Evolutionary conservation across 257 asterid species (phyloP), one percentile per base, ranked within the genome.

Genomic region (Oldenlandia corymbosa): DNA sequence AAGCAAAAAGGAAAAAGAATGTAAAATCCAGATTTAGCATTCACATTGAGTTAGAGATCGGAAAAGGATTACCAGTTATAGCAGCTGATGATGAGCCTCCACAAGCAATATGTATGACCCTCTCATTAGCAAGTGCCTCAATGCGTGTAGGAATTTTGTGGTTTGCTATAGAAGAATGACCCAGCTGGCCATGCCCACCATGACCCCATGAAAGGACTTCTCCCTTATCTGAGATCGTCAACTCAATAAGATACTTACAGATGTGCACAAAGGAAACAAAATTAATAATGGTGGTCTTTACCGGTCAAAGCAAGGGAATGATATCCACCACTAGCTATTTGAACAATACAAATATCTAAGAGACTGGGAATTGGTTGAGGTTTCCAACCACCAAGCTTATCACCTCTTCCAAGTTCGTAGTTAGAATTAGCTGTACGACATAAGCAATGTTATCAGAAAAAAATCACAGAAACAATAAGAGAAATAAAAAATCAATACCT

Each of bases 281-380:
- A 53, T n/a, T n/a, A 32, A 16, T 46, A 57, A 48, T 9, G 5
- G 46, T 39, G 32, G 58, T 5, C 24, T 26, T 7, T 75, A 89
- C 98, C 97, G 57, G 97, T 89, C 82, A 92, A 80, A 67, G 97
- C 99, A 75, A 92, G 94, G 73, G 97, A 87, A 80, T 89, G 97
- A 75, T 89, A 92, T 74, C 99, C 99, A 65, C 99, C 99, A 76
- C 91, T 76, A 62, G 99, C 96, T 69, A 92, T 79, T 76, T 92
- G 99, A 77, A 74, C 46, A 67, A 92, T 36, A 49, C 76, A 77
- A 49, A 84, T 90, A 73, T 88, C 95, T 81, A 75, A 68, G 64
- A 92, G 90, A 75, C 85, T 78, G 8, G 95, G 92, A 76, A 89
- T 82, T 34, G 84, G 88, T 75, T 85, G 87, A 10, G 99, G 99